Evolutionary conservation across 768 basidiomycete species (phyloP).

Genomic region (Tricholoma flavovirens): DNA sequence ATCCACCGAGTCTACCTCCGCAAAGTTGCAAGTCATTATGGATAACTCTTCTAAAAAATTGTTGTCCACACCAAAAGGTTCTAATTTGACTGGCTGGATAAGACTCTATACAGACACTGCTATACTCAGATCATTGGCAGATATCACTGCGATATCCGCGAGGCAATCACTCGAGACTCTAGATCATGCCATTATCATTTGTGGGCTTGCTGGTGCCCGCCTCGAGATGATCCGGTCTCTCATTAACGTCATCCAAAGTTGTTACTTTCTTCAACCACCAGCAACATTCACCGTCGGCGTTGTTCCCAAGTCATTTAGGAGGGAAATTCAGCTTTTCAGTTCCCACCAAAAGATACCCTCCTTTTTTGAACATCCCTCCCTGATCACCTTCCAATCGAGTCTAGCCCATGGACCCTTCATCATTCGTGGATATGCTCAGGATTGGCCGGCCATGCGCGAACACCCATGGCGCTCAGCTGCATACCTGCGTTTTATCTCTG

Average conservation of each 20-base stretch:
- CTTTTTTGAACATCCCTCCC: constrained; percentile 47
- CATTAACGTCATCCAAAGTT: constrained; percentile 55
- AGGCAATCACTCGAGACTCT: constrained; percentile 51
- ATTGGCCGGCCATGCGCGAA: constrained; percentile 76
- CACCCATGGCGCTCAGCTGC: constrained; percentile 63
- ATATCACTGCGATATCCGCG: constrained; percentile 23
- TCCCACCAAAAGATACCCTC: constrained; percentile 32
- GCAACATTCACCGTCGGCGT: background rate
- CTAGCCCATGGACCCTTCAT: constrained; percentile 62
- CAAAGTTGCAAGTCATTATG: constrained; percentile 37
- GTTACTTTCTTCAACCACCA: constrained; percentile 14
- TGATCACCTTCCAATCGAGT: constrained; percentile 45
- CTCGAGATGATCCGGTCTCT: constrained; percentile 57
- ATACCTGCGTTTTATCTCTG: constrained; percentile 69
- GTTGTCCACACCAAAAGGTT: constrained; percentile 29
- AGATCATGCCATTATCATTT: constrained; percentile 79
- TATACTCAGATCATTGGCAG: constrained; percentile 48
- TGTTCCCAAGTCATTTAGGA: background rate
- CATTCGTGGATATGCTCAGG: constrained; percentile 49
- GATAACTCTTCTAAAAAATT: constrained; percentile 37
- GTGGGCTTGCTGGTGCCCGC: constrained; percentile 64
- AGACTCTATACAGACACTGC: constrained; percentile 73
- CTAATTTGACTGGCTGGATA: constrained; percentile 47
- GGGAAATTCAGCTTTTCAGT: constrained; percentile 9
- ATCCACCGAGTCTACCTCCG: constrained; percentile 4